phyloP scores from a whole-genome alignment of 345 rosid genomes.

The Euphorbia tirucalli region DNA sequence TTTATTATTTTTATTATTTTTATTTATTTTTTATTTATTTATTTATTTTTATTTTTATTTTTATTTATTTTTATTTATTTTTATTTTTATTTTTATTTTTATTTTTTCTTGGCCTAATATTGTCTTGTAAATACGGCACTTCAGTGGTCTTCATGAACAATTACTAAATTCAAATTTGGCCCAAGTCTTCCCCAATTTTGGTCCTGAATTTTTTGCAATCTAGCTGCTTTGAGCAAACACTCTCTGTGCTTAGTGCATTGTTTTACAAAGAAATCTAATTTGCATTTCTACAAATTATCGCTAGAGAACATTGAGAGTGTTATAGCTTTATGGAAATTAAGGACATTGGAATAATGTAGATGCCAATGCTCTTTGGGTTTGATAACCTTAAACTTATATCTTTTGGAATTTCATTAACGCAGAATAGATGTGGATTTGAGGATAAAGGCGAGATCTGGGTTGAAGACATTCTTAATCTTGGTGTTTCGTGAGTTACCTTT shows the following conservation, averaged over 20 bases:
- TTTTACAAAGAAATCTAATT: not conserved
- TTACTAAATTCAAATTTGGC: no score
- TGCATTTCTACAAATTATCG: no score
- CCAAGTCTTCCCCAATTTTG: conserved; percentile 4
- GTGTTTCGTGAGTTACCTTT: conserved; percentile 51
- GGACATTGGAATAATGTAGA: not conserved
- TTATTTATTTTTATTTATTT: no score
- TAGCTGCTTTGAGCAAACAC: not conserved
- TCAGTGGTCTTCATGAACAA: no score
- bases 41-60: no score
- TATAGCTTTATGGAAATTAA: not conserved
- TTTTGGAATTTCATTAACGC: conserved; percentile 27
- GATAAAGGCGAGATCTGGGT: conserved; percentile 93
- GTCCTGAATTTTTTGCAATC: not conserved
- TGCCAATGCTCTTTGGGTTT: not conserved
- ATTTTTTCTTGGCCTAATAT: no score
- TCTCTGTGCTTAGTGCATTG: not conserved
- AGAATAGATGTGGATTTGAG: conserved; percentile 96
- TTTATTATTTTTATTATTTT: no score
- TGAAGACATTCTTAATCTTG: not conserved
- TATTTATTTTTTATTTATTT: no score
- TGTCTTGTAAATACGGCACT: no score
- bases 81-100: no score
- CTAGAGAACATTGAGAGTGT: not conserved
- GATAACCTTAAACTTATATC: not conserved